Base-by-base conservation (phyloP, 2,329 filamentous ascomycete genomes). In the Xylariaceae sp. region DNA sequence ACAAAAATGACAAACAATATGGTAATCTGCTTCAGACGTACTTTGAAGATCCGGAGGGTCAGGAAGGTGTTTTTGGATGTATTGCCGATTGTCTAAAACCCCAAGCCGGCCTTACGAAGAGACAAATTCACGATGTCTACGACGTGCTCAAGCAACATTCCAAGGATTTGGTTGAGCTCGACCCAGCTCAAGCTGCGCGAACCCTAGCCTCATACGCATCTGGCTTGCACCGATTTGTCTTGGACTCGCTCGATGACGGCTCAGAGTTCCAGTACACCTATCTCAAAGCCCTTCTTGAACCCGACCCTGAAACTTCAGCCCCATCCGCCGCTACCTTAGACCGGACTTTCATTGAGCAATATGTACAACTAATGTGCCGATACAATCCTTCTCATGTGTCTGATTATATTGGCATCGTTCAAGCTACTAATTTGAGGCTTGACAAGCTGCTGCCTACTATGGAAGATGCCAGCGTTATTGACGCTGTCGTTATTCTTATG, bases 401-500 rank as follows among this genome's bases (percentile, higher is more conserved):
- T 2, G 88, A 92, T 52, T 99, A 95, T 71, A 84, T 98, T 23
- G 87, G 89, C 40, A 71, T 84, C 1, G 80, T 96, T 2, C 89
- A 91, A 64, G 87, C 88, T 2, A 87, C 89, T 10, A 88, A 97
- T 69, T 76, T 99, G 23, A 83, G 87, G 20, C 81, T 99, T 0
- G 90, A 95, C 12, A 83, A 86, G 50, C 81, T 99, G 1, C 79
- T 99, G 7, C 92, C 93, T 3, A 87, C 88, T 0, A 91, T 99
- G 80, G 96, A 99, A 73, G 85, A 89, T 60, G 92, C 88, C 42
- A 93, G 93, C 1, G 90, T 95, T 4, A 86, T 99, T 44, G 95
- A 99, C 75, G 96, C 93, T 3, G 93, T 92, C 0, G 90, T 99
- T 6, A 86, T 96, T 1, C 80, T 99, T 9, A 89, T 99, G 81